Conservation (phyloP, 2,329 filamentous ascomycete genomes). For the Claviceps sorghi region DNA sequence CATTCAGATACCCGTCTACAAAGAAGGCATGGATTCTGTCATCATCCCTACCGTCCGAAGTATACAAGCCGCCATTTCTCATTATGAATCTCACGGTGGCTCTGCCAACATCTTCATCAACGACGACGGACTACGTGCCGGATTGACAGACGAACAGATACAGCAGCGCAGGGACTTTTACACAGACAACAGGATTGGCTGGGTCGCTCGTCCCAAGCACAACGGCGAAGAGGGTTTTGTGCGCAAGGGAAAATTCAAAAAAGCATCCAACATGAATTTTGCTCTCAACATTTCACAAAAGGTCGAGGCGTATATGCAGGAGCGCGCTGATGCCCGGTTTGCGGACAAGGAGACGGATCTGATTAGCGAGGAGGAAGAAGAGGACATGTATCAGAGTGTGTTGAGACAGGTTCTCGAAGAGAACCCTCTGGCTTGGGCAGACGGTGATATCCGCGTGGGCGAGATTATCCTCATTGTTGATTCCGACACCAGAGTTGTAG, state of each 20-base stretch:
- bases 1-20: conserved; percentile 26
- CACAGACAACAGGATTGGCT: conserved; percentile 31
- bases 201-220: conserved; percentile 32
- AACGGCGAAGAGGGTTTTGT: conserved; percentile 33
- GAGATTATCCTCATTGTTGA: conserved; percentile 54
- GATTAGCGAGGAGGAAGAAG: conserved; percentile 18
- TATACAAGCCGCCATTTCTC: conserved; percentile 33
- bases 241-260: conserved; percentile 53
- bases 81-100: conserved; percentile 32
- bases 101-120: conserved; percentile 43
- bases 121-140: conserved; percentile 45
- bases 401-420: conserved; percentile 37
- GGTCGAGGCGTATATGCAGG: conserved; percentile 44
- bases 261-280: conserved; percentile 66
- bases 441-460: conserved; percentile 45
- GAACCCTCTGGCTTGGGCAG: conserved; percentile 34
- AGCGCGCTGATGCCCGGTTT: conserved; percentile 12
- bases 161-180: conserved; percentile 32
- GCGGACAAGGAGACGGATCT: conserved; percentile 9
- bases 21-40: conserved; percentile 25
- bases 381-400: conserved; percentile 32
- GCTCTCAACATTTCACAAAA: conserved; percentile 46
- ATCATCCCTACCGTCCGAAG: conserved; percentile 35
- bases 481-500: conserved; percentile 48
- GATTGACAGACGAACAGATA: conserved; percentile 27